Conservation (phyloP, 306 rosid genomes). For the Biancaea sappan region DNA sequence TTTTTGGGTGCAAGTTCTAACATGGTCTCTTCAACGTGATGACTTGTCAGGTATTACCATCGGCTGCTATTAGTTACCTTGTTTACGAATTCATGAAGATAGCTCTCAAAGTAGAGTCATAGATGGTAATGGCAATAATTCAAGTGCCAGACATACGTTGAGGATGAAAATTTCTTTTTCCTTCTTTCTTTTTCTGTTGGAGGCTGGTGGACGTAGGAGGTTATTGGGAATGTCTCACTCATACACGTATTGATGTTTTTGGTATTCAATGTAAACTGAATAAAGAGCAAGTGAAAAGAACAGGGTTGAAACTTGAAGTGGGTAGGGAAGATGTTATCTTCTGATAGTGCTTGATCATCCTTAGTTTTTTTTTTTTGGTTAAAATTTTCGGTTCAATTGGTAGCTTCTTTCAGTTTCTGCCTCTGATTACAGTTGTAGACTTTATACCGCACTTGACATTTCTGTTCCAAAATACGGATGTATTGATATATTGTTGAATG, state of each 20-base stretch:
- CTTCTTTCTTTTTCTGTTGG: not conserved
- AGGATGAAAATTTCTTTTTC: conserved; percentile 9
- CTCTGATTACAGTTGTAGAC: not conserved
- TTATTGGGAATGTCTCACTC: conserved; percentile 3
- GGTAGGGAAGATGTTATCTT: not conserved
- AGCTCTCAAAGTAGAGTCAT: conserved; percentile 80
- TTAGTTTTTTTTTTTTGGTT: too few relatives aligned
- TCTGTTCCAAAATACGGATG: not conserved
- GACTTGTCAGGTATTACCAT: conserved; percentile 85
- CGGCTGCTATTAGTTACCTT: conserved; percentile 89
- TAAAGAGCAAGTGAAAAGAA: not conserved
- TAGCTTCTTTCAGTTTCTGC: not conserved
- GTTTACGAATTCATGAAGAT: conserved; percentile 97
- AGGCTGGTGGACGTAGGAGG: conserved; percentile 11
- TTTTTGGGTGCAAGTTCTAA: conserved; percentile 28
- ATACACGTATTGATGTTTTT: conserved; percentile 2
- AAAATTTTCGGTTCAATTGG: not conserved
- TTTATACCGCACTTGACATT: not conserved
- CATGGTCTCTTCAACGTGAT: conserved; percentile 20
- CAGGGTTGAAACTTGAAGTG: too few relatives aligned
- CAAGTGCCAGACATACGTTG: conserved; percentile 19
- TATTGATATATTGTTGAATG: not conserved
- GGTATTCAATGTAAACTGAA: not conserved
- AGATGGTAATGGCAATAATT: conserved; percentile 37
- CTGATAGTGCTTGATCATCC: not conserved